Evolutionary conservation across 2,329 filamentous ascomycete genomes (phyloP).

Genomic region (Camptophora hylomeconis): DNA sequence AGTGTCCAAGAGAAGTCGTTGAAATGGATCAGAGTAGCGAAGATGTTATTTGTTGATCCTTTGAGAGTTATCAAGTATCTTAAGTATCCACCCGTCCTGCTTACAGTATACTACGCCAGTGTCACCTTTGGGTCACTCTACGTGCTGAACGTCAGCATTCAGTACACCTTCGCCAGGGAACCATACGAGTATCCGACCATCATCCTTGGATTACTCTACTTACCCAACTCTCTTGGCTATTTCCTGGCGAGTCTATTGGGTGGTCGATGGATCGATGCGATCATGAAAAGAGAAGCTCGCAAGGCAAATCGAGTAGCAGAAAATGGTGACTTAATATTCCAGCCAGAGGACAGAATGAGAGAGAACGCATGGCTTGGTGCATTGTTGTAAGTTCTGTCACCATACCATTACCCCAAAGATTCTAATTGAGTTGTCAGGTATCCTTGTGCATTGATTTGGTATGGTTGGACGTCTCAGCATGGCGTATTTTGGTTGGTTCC

Average conservation of each 20-base stretch:
- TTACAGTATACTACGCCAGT: constrained; percentile 61
- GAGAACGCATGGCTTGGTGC: constrained; percentile 71
- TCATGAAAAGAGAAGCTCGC: constrained; percentile 66
- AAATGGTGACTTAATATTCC: constrained; percentile 51
- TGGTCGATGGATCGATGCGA: constrained; percentile 64
- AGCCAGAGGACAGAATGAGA: constrained; percentile 69
- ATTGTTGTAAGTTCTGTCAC: too few relatives aligned
- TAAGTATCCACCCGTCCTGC: constrained; percentile 57
- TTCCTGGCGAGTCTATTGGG: constrained; percentile 54
- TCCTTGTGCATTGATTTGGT: constrained; percentile 58
- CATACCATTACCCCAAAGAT: too few relatives aligned
- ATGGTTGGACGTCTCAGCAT: constrained; percentile 59
- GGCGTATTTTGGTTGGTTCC: constrained; percentile 50
- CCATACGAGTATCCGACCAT: constrained; percentile 59
- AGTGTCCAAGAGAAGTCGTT: constrained; percentile 47
- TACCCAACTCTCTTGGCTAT: constrained; percentile 65
- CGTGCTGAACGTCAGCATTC: constrained; percentile 63
- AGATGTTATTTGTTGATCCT: constrained; percentile 57
- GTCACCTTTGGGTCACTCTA: constrained; percentile 66
- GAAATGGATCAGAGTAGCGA: constrained; percentile 39
- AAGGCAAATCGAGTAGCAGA: constrained; percentile 56
- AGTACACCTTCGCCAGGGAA: constrained; percentile 50
- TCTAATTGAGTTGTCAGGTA: too few relatives aligned
- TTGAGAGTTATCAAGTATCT: constrained; percentile 58
- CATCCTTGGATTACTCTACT: constrained; percentile 62